These are phyloP conservation scores for Solanum sparsipilum DNA, from an alignment of 257 asterid species.

Conservation along the genomic window DNA sequence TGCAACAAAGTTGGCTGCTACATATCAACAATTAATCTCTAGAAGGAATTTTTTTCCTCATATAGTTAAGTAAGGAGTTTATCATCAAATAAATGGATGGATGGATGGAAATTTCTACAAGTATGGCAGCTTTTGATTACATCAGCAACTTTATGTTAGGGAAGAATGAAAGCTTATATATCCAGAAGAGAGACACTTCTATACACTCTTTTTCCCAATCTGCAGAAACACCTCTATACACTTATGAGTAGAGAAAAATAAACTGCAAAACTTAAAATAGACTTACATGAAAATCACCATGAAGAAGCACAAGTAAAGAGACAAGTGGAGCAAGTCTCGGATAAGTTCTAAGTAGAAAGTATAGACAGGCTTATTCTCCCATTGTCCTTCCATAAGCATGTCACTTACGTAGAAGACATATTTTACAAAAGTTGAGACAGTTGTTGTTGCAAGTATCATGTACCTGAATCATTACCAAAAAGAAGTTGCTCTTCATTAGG, in stretches of 20 bases:
- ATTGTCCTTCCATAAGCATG: conserved; percentile 98
- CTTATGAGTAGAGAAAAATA: background rate
- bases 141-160: background rate
- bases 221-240: background rate
- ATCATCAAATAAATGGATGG: background rate
- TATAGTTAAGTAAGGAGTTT: background rate
- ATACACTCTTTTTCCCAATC: background rate
- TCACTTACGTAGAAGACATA: conserved; percentile 72
- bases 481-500: background rate
- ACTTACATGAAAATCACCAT: conserved; percentile 89
- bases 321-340: conserved; percentile 83
- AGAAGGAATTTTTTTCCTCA: background rate
- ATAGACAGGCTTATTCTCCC: conserved; percentile 95
- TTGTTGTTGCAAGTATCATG: conserved; percentile 87
- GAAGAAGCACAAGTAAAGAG: conserved; percentile 95
- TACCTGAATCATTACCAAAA: conserved; percentile 39
- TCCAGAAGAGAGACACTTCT: background rate
- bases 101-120: background rate
- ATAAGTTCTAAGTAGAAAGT: conserved; percentile 90
- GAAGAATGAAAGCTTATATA: background rate
- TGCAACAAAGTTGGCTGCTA: background rate
- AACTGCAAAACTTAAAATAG: background rate
- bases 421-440: conserved; percentile 74
- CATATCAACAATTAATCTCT: background rate
- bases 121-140: background rate